Evolutionary conservation across 1,284 basidiomycete genomes (phyloP).

Genomic region (Cryptococcus depauperatus): DNA sequence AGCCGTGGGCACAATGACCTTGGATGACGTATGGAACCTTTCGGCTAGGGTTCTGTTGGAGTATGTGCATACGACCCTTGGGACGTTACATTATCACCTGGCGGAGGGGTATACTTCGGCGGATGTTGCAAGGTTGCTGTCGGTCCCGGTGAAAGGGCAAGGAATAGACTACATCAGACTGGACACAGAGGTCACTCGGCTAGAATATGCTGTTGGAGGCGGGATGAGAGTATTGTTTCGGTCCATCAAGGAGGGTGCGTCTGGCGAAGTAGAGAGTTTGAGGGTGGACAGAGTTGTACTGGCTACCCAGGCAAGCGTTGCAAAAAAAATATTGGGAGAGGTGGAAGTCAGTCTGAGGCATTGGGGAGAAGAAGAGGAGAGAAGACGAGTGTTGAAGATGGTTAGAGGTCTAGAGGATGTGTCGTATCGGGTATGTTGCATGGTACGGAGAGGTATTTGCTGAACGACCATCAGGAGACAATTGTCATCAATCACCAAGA

Average conservation of each 20-base stretch:
- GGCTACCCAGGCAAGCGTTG: constrained; percentile 62
- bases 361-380: constrained; percentile 12
- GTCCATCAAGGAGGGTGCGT: not conserved
- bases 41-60: constrained; percentile 27
- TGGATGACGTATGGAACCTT: constrained; percentile 24
- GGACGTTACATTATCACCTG: constrained; percentile 36
- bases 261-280: constrained; percentile 29
- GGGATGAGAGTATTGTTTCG: constrained; percentile 7
- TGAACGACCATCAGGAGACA: constrained; percentile 34
- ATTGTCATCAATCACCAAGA: constrained; percentile 66
- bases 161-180: constrained; percentile 22
- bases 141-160: constrained; percentile 15
- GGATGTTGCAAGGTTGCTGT: constrained; percentile 25
- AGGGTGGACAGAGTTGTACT: constrained; percentile 56
- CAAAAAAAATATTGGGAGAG: constrained; percentile 41
- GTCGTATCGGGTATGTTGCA: constrained; percentile 27
- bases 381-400: constrained; percentile 20
- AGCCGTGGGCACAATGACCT: constrained; percentile 57
- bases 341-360: constrained; percentile 18
- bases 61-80: constrained; percentile 36
- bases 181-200: constrained; percentile 14
- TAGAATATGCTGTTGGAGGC: constrained; percentile 10
- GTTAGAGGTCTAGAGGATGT: constrained; percentile 31
- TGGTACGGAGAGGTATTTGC: not conserved
- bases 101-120: constrained; percentile 17